These are phyloP conservation scores for Mortierella sp. DNA, from an alignment of 371 early-diverging fungal species.

Conservation along the genomic window DNA sequence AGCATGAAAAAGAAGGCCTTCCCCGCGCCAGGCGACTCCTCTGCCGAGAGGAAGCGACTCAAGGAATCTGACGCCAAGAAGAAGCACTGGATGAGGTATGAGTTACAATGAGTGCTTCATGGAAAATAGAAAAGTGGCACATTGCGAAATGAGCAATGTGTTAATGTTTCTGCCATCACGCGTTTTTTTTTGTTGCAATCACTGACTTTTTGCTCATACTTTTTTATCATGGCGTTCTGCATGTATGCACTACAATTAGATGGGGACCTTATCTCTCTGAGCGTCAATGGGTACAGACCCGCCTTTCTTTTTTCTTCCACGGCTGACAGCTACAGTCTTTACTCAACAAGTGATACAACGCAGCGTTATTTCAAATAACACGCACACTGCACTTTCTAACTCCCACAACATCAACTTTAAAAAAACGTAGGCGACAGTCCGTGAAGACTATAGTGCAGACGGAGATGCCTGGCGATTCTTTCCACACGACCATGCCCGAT, in stretches of 20 bases:
- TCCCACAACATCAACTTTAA: too few relatives aligned
- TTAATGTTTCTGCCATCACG: neutral
- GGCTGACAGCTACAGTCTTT: too few relatives aligned
- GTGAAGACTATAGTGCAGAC: conserved; percentile 53
- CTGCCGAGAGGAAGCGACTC: conserved; percentile 39
- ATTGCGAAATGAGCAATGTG: neutral
- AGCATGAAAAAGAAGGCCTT: neutral
- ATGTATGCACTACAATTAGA: conserved; percentile 12
- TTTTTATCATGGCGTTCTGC: neutral
- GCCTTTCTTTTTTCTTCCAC: neutral
- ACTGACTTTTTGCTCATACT: neutral
- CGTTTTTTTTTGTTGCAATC: neutral
- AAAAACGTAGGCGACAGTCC: conserved; percentile 18
- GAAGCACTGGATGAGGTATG: conserved; percentile 57
- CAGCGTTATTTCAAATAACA: neutral
- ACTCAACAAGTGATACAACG: neutral
- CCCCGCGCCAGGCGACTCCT: conserved; percentile 23
- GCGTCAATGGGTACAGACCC: conserved; percentile 53
- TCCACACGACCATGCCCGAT: conserved; percentile 55
- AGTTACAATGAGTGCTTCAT: neutral
- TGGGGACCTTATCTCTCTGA: conserved; percentile 59
- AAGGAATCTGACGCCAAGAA: conserved; percentile 25
- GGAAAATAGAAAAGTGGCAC: neutral
- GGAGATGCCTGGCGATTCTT: conserved; percentile 56
- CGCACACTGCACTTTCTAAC: neutral